Evolutionary conservation across 208 protist genomes (phyloP).

Genomic region (Naegleria gruberi): DNA sequence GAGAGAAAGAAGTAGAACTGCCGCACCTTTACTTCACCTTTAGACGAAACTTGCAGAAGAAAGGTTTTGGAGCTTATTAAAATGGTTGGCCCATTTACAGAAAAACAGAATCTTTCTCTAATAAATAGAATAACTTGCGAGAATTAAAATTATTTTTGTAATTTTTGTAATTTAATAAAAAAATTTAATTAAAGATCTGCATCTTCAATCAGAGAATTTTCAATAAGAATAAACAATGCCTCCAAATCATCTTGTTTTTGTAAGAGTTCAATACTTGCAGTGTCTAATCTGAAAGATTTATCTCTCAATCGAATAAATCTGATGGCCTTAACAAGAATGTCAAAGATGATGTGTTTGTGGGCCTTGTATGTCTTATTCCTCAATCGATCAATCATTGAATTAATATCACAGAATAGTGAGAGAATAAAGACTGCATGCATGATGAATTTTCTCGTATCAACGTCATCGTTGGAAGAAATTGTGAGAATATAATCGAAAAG

Average conservation of each 20-base stretch:
- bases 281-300: background rate
- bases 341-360: background rate
- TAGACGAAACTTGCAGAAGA: no score
- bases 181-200: no score
- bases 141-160: no score
- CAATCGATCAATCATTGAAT: background rate
- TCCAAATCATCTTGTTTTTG: background rate
- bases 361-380: background rate
- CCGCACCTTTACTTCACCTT: no score
- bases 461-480: no score
- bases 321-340: background rate
- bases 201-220: background rate
- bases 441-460: background rate
- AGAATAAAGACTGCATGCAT: background rate
- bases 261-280: background rate
- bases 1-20: no score
- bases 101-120: no score
- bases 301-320: background rate
- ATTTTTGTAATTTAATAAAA: no score
- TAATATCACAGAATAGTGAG: background rate
- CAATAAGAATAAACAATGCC: background rate
- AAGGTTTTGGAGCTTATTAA: no score
- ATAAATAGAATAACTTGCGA: no score
- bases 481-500: background rate
- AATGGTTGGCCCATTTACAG: no score